Evolutionary conservation across 2,329 filamentous ascomycete species (phyloP).

Genomic region (Colletotrichum sidae): DNA sequence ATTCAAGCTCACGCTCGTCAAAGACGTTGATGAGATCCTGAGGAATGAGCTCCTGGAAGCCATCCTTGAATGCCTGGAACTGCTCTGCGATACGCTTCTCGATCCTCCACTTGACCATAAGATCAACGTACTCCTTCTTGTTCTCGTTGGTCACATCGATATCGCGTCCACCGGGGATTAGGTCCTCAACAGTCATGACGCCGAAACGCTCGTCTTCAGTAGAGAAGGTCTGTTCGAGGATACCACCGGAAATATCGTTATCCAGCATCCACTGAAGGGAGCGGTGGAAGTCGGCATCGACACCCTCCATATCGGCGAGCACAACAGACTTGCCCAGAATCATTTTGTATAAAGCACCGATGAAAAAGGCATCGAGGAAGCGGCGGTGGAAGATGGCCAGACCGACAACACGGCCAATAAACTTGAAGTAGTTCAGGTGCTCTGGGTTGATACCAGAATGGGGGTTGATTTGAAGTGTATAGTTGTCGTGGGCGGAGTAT

Average conservation of each 20-base stretch:
- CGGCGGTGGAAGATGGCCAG: conserved; percentile 97
- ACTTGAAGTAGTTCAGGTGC: conserved; percentile 99
- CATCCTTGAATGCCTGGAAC: conserved; percentile 96
- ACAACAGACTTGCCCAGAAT: conserved; percentile 92
- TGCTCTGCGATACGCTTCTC: conserved; percentile 98
- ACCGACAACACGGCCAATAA: conserved; percentile 96
- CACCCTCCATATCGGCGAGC: conserved; percentile 97
- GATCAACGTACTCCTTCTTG: conserved; percentile 98
- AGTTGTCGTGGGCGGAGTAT: conserved; percentile 99
- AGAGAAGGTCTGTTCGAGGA: conserved; percentile 94
- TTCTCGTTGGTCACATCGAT: conserved; percentile 99
- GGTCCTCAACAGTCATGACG: conserved; percentile 91
- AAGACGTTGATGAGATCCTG: conserved; percentile 98
- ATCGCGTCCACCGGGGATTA: conserved; percentile 89
- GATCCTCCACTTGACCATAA: conserved; percentile 99
- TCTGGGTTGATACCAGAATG: conserved; percentile 99
- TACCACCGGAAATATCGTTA: conserved; percentile 92
- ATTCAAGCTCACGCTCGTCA: conserved; percentile 95
- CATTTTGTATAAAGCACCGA: conserved; percentile 99
- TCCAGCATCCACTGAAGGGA: conserved; percentile 98
- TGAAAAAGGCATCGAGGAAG: conserved; percentile 99
- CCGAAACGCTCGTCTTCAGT: conserved; percentile 98
- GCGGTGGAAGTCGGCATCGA: conserved; percentile 96
- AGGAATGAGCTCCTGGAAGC: conserved; percentile 97
- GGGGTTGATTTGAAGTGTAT: conserved; percentile 99